Evolutionary conservation across 139 green algal genomes (phyloP).

Genomic region (Ostreobium quekettii): DNA sequence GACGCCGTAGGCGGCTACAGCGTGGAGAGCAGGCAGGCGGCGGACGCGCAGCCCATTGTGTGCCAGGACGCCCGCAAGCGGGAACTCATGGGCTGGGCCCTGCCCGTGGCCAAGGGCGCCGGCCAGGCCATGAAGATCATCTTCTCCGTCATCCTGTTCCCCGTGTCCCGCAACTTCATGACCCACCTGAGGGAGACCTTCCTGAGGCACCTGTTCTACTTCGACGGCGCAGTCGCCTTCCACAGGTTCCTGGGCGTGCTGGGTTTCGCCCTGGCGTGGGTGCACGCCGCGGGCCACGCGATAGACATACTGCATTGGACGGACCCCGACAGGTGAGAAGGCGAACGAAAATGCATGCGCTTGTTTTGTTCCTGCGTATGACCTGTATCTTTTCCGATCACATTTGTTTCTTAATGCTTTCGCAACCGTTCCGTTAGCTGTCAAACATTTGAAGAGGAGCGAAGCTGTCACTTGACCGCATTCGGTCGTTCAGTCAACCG

Average conservation of each 20-base stretch:
- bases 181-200: conserved; percentile 19
- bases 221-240: conserved; percentile 20
- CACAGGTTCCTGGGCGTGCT: conserved; percentile 15
- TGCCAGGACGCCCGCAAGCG: not conserved
- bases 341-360: no score
- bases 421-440: no score
- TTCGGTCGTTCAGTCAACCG: no score
- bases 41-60: not conserved
- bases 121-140: conserved; percentile 19
- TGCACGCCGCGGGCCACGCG: conserved; percentile 13
- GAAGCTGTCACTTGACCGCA: no score
- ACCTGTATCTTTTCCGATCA: no score
- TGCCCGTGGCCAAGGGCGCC: conserved; percentile 19
- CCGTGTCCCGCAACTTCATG: conserved; percentile 24
- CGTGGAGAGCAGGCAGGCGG: not conserved
- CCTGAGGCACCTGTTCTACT: conserved; percentile 15
- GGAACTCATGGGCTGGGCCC: conserved; percentile 12
- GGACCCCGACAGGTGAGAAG: conserved; percentile 2
- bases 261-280: conserved; percentile 7
- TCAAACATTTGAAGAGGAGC: no score
- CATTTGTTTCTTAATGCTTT: no score
- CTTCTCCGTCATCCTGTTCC: conserved; percentile 23
- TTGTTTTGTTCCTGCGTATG: no score
- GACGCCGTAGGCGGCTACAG: not conserved
- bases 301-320: conserved; percentile 9